phyloP scores from a whole-genome alignment of 75 land plant species.

The Pinus tabuliformis region DNA sequence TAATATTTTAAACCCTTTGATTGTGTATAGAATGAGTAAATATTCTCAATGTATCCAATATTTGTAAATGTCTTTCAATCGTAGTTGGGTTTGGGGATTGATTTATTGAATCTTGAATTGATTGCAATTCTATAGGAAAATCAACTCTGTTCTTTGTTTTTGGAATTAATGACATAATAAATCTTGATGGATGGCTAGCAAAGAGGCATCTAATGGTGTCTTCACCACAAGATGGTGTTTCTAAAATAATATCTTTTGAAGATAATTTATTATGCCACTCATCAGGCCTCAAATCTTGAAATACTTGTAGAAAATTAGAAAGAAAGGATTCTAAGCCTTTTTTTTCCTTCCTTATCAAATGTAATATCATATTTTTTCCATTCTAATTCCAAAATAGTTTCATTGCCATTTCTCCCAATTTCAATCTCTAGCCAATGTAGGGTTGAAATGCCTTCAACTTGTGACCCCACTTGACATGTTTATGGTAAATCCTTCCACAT shows the following conservation, averaged over 20 bases:
- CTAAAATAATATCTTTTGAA: not conserved
- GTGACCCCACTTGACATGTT: no score
- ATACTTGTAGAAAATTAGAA: constrained; percentile 56
- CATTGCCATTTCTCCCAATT: constrained; percentile 48
- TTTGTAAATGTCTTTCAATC: constrained; percentile 37
- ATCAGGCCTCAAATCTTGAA: constrained; percentile 66
- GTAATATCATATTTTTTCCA: no score
- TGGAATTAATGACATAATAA: constrained; percentile 47
- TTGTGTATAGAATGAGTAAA: constrained; percentile 75
- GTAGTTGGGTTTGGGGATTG: constrained; percentile 24
- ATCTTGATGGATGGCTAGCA: constrained; percentile 80
- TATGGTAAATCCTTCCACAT: no score
- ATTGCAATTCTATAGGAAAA: constrained; percentile 32
- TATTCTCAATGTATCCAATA: constrained; percentile 63
- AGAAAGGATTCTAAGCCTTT: constrained; percentile 56
- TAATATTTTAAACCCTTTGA: constrained; percentile 60
- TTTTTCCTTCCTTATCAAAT: no score
- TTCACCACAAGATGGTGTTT: not conserved
- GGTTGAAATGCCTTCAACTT: no score
- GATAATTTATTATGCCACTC: constrained; percentile 22
- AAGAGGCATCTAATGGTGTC: constrained; percentile 61
- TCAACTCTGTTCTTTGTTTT: constrained; percentile 46
- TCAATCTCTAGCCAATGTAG: not conserved
- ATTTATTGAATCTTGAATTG: constrained; percentile 25
- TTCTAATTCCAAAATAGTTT: constrained; percentile 1